Percentiles rank a stretch among this genome's conserved stretches.
Evolutionary conservation across 2,329 filamentous ascomycete genomes (phyloP).

Genomic region (Aspergillus unguis): DNA sequence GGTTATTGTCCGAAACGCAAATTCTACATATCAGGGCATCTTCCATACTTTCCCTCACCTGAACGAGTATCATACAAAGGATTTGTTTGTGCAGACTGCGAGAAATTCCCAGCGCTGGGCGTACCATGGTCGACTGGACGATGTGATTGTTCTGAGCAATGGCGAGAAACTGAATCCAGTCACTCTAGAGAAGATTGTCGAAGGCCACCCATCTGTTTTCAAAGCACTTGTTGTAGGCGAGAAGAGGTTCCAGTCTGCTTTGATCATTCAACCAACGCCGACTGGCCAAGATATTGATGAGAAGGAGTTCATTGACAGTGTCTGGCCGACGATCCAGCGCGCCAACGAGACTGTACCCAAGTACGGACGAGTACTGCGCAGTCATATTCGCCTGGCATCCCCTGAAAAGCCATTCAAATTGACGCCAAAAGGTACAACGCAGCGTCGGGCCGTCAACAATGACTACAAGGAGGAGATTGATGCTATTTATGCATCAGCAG

Average conservation of each 20-base stretch:
- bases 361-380: conserved; percentile 6
- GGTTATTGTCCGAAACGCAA: conserved; percentile 32
- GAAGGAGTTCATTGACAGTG: conserved; percentile 5
- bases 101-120: conserved; percentile 23
- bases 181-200: conserved; percentile 16
- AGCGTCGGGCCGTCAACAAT: conserved; percentile 1
- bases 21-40: conserved; percentile 24
- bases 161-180: conserved; percentile 21
- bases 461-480: conserved; percentile 9
- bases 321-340: conserved; percentile 10
- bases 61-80: conserved; percentile 24
- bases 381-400: conserved; percentile 3
- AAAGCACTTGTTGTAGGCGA: conserved; percentile 19
- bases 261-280: conserved; percentile 15
- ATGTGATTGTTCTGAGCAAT: conserved; percentile 23
- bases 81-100: conserved; percentile 19
- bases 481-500: neutral
- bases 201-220: conserved; percentile 14
- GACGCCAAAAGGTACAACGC: conserved; percentile 8
- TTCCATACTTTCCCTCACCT: conserved; percentile 30
- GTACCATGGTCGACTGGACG: conserved; percentile 23
- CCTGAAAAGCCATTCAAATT: conserved; percentile 3
- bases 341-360: conserved; percentile 4
- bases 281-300: neutral
- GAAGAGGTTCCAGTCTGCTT: conserved; percentile 16